Conservation (phyloP, 768 basidiomycete genomes). For the Kwoniella sp. region DNA sequence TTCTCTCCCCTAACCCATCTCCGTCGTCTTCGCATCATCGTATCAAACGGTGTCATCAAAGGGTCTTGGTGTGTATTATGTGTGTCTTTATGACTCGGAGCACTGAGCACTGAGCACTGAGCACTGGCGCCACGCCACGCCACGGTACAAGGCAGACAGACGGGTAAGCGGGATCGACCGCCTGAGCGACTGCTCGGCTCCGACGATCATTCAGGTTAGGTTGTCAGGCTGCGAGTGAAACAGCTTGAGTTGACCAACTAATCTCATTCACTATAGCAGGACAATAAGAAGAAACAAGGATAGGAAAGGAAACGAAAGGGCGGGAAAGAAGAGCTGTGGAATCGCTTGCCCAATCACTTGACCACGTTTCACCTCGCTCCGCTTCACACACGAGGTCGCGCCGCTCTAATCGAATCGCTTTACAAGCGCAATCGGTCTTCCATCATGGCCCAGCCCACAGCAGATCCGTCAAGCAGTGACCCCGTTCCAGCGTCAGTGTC, state of each 20-base stretch:
- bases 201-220: too few species aligned
- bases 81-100: background rate
- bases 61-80: background rate
- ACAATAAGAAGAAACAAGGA: background rate
- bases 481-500: background rate
- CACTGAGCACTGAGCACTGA: too few species aligned
- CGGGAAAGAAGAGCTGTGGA: too few species aligned
- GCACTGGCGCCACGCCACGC: background rate
- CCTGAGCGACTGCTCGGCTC: background rate
- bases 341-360: too few species aligned
- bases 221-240: too few species aligned
- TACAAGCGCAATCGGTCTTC: too few species aligned
- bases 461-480: background rate
- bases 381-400: background rate
- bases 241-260: too few species aligned
- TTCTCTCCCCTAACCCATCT: too few species aligned
- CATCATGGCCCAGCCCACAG: background rate
- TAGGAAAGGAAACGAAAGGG: too few species aligned
- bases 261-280: background rate
- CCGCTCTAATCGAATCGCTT: too few species aligned
- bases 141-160: too few species aligned
- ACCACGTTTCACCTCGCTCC: background rate
- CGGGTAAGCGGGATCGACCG: background rate
- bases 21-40: background rate
- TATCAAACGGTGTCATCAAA: background rate